Percentiles rank a stretch among this genome's conserved stretches.
Conservation (phyloP, 2,329 filamentous ascomycete genomes). For the Botrytis fragariae region DNA sequence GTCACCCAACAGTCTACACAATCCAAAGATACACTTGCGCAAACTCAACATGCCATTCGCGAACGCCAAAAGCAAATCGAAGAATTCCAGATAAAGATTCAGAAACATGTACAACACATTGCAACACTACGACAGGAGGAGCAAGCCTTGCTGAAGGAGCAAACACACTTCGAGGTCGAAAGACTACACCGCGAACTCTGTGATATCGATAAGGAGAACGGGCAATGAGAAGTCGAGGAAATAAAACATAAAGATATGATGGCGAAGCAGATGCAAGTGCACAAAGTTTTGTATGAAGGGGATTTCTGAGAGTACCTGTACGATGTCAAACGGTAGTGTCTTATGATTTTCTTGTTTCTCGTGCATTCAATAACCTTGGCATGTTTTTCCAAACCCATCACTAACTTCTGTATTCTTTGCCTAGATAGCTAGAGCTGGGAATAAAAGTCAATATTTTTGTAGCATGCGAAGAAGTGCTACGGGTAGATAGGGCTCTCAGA, state of each 20-base stretch:
- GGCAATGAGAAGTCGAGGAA: not conserved
- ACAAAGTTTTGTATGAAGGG: not conserved
- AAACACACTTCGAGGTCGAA: not conserved
- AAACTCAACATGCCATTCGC: not conserved
- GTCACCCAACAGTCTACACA: not conserved
- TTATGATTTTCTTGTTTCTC: not conserved
- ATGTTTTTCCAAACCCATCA: not conserved
- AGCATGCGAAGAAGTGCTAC: not conserved
- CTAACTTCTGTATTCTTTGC: not conserved
- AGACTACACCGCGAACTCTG: not conserved
- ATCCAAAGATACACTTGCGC: not conserved
- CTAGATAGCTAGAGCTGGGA: not conserved
- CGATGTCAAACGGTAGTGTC: not conserved
- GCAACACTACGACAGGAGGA: not conserved
- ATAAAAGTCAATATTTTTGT: not conserved
- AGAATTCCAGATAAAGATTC: not conserved
- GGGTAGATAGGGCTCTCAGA: too few species aligned
- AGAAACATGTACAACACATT: not conserved
- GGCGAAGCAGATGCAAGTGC: not conserved
- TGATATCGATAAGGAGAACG: not conserved
- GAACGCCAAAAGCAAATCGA: not conserved
- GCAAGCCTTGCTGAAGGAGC: not conserved
- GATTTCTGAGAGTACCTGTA: not conserved
- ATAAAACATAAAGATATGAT: not conserved
- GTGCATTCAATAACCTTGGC: not conserved